Conservation (phyloP, 768 basidiomycete species). For the Rhodocollybia butyracea region DNA sequence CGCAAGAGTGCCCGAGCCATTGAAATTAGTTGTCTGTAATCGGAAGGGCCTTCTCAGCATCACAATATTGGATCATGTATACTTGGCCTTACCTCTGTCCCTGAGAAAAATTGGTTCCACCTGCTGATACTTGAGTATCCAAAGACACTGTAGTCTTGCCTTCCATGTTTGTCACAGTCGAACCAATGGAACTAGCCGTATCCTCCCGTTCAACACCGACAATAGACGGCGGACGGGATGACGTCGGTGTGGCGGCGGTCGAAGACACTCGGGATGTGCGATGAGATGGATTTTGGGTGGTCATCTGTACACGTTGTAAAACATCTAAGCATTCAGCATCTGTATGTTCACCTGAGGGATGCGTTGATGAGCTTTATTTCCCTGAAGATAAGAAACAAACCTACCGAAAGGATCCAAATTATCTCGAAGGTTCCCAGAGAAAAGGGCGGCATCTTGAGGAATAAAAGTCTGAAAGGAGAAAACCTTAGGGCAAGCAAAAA, state of each 20-base stretch:
- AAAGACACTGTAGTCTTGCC: constrained; percentile 56
- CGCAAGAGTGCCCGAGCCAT: constrained; percentile 81
- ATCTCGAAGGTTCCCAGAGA: constrained; percentile 60
- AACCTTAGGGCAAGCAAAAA: not conserved
- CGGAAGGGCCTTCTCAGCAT: too few relatives aligned
- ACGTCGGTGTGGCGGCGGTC: constrained; percentile 40
- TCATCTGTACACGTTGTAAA: constrained; percentile 77
- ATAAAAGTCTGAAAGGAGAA: constrained; percentile 73
- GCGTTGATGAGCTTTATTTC: not conserved
- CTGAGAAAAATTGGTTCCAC: constrained; percentile 89
- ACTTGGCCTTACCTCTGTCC: too few relatives aligned
- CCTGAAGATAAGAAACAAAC: constrained; percentile 2
- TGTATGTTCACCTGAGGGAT: constrained; percentile 58
- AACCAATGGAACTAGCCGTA: constrained; percentile 35
- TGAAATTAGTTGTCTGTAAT: constrained; percentile 83
- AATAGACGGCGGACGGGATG: constrained; percentile 42
- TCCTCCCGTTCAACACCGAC: constrained; percentile 35
- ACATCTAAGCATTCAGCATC: constrained; percentile 82
- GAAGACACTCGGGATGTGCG: constrained; percentile 48
- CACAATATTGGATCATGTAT: too few relatives aligned
- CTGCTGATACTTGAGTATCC: constrained; percentile 78
- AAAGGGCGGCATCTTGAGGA: constrained; percentile 59
- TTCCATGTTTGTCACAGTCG: constrained; percentile 53
- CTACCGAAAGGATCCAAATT: constrained; percentile 52
- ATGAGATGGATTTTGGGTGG: constrained; percentile 50